Evolutionary conservation across 805 yeast genomes (phyloP).

Genomic region (Yarrowia sp.): DNA sequence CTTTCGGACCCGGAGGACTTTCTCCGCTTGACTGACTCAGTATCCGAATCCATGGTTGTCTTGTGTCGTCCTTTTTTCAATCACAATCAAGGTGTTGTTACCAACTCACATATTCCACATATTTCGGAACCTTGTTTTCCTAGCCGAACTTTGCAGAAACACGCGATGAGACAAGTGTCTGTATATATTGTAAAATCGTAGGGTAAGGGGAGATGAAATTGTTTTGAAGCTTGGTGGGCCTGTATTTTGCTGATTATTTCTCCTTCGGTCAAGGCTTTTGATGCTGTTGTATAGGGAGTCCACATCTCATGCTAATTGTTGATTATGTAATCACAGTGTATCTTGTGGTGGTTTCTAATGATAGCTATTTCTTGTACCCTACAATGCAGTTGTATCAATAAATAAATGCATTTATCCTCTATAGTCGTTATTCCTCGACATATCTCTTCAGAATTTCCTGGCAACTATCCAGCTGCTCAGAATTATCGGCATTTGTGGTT

Average conservation of each 20-base stretch:
- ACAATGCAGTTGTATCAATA: background rate
- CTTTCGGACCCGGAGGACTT: slow-evolving; percentile 22
- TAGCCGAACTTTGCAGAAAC: background rate
- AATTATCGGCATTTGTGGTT: background rate
- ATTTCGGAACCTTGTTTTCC: background rate
- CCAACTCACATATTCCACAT: slow-evolving; percentile 2
- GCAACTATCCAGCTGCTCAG: background rate
- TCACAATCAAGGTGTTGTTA: slow-evolving; percentile 4
- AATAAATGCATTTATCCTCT: background rate
- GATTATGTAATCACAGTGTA: too few species aligned
- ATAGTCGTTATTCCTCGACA: background rate
- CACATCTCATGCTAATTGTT: too few species aligned
- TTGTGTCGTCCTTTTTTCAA: slow-evolving; percentile 2
- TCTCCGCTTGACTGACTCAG: slow-evolving; percentile 22
- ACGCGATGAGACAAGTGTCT: too few species aligned
- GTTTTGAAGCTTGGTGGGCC: too few species aligned
- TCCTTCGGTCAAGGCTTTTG: too few species aligned
- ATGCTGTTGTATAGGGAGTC: too few species aligned
- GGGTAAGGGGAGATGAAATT: background rate
- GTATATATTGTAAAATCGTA: background rate
- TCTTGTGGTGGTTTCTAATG: too few species aligned
- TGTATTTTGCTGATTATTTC: too few species aligned
- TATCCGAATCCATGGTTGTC: slow-evolving; percentile 23
- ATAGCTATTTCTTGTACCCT: background rate
- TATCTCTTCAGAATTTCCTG: background rate